Conservation (phyloP, 805 yeast species). For the Jamesozyma spencerorum region DNA sequence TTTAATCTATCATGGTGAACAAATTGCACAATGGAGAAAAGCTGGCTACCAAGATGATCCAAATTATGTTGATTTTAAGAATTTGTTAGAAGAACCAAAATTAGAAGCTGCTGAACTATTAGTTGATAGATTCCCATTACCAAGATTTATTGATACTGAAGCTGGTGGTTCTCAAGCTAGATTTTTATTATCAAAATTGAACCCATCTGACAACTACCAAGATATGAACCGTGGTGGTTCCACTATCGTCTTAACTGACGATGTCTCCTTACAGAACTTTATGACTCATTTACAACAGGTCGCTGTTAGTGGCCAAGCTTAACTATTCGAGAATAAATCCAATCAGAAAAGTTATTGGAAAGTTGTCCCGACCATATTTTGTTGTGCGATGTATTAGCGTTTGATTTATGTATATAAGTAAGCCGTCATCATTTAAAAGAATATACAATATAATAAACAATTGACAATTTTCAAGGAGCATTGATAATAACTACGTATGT, state of each 20-base stretch:
- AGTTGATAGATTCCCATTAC: constrained; percentile 92
- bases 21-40: constrained; percentile 93
- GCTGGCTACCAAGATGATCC: constrained; percentile 88
- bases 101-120: constrained; percentile 86
- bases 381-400: too few relatives aligned
- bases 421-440: too few relatives aligned
- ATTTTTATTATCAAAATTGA: constrained; percentile 86
- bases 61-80: constrained; percentile 82
- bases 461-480: too few relatives aligned
- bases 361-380: too few relatives aligned
- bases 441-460: too few relatives aligned
- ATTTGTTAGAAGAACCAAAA: constrained; percentile 79
- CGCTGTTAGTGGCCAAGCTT: constrained; percentile 51
- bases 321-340: constrained; percentile 4
- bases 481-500: too few relatives aligned
- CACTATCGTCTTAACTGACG: constrained; percentile 91
- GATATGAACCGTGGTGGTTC: constrained; percentile 40
- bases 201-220: constrained; percentile 83
- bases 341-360: too few relatives aligned
- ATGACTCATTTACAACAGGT: constrained; percentile 90
- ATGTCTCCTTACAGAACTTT: constrained; percentile 87
- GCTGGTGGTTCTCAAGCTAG: constrained; percentile 99
- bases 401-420: too few relatives aligned
- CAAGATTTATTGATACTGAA: constrained; percentile 93
- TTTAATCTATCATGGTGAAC: constrained; percentile 88